Conservation (phyloP, 495 filamentous ascomycete species). For the Xylaria telfairii region DNA sequence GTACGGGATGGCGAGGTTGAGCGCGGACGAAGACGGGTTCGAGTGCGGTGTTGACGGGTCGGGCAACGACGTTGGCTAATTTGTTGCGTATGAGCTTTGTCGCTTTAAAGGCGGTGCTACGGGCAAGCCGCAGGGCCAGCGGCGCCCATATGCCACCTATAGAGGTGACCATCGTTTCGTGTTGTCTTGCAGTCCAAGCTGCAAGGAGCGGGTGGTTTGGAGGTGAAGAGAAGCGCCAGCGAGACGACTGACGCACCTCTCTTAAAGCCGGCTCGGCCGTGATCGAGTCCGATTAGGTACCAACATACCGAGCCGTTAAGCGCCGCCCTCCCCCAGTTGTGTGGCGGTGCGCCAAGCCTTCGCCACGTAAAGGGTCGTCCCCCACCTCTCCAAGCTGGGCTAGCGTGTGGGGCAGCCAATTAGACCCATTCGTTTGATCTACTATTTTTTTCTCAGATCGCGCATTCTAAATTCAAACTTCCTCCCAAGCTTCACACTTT, state of each 20-base stretch:
- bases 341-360: conserved; percentile 25
- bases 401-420: conserved; percentile 16
- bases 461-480: conserved; percentile 2
- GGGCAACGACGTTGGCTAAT: conserved; percentile 60
- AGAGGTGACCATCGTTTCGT: conserved; percentile 66
- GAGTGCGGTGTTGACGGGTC: conserved; percentile 53
- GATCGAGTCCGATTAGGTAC: neutral
- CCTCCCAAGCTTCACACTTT: conserved; percentile 20
- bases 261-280: conserved; percentile 21
- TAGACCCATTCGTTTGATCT: conserved; percentile 26
- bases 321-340: neutral
- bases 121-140: conserved; percentile 70
- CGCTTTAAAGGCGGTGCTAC: conserved; percentile 70
- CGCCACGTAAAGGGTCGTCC: conserved; percentile 26
- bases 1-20: conserved; percentile 69
- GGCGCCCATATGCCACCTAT: conserved; percentile 72
- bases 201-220: conserved; percentile 34
- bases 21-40: conserved; percentile 57
- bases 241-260: conserved; percentile 24
- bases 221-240: conserved; percentile 19
- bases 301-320: neutral
- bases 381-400: conserved; percentile 21
- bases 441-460: conserved; percentile 20
- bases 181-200: conserved; percentile 39
- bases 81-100: conserved; percentile 66